Conservation (phyloP, 148 eudicot species). For the Rhododendron griersonianum region DNA sequence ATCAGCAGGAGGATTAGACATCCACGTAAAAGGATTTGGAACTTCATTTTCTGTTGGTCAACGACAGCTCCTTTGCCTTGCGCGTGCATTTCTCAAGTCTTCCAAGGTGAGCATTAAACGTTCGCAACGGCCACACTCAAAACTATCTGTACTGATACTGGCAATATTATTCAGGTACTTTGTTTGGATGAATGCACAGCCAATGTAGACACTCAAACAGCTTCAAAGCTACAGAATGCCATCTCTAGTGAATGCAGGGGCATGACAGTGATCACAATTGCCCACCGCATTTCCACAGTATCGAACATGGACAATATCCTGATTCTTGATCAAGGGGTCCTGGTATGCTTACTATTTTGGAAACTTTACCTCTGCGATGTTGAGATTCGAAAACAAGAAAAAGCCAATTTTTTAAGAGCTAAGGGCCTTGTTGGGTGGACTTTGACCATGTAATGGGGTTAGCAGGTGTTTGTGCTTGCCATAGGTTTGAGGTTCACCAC, state of each 20-base stretch:
- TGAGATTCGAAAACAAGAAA: neutral
- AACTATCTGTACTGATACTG: neutral
- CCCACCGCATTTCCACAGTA: constrained; percentile 93
- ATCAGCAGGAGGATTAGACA: constrained; percentile 74
- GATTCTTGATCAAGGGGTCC: constrained; percentile 80
- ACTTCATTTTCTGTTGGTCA: constrained; percentile 84
- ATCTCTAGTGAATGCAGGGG: constrained; percentile 79
- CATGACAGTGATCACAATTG: constrained; percentile 82
- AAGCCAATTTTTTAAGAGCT: neutral
- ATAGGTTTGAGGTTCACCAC: neutral
- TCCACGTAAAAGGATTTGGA: constrained; percentile 65
- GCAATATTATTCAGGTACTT: constrained; percentile 46
- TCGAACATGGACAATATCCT: constrained; percentile 74
- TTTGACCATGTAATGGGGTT: neutral
- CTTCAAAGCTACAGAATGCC: constrained; percentile 65
- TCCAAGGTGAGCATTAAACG: constrained; percentile 47
- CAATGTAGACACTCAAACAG: constrained; percentile 80
- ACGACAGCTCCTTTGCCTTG: constrained; percentile 93
- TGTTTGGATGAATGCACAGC: constrained; percentile 99
- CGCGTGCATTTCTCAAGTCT: constrained; percentile 89
- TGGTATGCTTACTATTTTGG: constrained; percentile 41
- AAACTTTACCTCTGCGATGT: neutral
- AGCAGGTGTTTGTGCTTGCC: no score
- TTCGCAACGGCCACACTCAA: neutral
- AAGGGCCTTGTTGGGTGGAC: neutral